These are phyloP conservation scores for Neophaeococcomyces mojaviensis DNA, from an alignment of 2,329 filamentous ascomycete genomes.

Conservation along the genomic window DNA sequence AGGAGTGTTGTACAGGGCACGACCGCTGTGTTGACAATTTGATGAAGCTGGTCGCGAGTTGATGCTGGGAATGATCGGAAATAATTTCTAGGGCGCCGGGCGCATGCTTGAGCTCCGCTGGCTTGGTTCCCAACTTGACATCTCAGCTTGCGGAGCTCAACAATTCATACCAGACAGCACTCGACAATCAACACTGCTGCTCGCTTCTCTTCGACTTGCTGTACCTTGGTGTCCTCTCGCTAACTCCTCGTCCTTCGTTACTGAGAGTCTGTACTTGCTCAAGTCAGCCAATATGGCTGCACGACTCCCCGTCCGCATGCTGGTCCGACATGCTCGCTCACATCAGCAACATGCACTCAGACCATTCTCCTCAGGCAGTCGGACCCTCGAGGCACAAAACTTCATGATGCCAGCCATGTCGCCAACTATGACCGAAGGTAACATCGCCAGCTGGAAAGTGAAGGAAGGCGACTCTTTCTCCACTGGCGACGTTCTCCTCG, in stretches of 20 bases:
- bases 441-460: slow-evolving; percentile 76
- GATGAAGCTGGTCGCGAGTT: too few relatives aligned
- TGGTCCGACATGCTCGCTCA: slow-evolving; percentile 19
- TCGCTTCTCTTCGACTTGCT: not conserved
- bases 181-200: not conserved
- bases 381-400: slow-evolving; percentile 63
- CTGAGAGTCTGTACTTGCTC: not conserved
- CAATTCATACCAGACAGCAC: not conserved
- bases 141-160: not conserved
- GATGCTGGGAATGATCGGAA: too few relatives aligned
- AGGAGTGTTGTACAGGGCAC: too few relatives aligned
- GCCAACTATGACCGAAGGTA: slow-evolving; percentile 89
- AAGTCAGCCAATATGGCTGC: slow-evolving; percentile 16
- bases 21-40: too few relatives aligned
- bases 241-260: not conserved
- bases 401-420: slow-evolving; percentile 88
- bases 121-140: not conserved
- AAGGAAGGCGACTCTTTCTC: slow-evolving; percentile 77
- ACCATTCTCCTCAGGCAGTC: slow-evolving; percentile 15
- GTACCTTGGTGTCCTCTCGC: not conserved
- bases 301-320: slow-evolving; percentile 19
- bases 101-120: too few relatives aligned
- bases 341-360: slow-evolving; percentile 12
- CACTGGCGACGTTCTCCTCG: slow-evolving; percentile 77
- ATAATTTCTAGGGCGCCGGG: too few relatives aligned